A percentile compares a stretch with the other conserved stretches of the same genome.
Conservation (phyloP, 345 rosid species). For the Lepidium didymum region DNA sequence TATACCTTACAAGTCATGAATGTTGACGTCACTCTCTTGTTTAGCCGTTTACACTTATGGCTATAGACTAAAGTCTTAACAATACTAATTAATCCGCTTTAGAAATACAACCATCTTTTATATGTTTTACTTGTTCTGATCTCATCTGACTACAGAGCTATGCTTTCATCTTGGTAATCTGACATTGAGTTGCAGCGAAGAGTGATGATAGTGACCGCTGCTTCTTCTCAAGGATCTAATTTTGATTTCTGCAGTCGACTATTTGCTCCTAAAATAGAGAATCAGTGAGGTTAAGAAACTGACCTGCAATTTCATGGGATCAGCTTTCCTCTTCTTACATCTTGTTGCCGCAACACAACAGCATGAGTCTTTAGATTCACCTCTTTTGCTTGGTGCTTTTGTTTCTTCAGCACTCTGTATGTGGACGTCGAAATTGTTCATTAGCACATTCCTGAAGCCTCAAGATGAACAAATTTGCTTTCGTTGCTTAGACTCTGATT, state of each 20-base stretch:
- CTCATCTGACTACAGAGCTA: slow-evolving; percentile 31
- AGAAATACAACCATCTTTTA: too few relatives aligned
- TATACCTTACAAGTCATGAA: too few relatives aligned
- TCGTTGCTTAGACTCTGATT: slow-evolving; percentile 44
- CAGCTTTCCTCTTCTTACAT: neutral
- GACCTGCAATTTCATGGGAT: neutral
- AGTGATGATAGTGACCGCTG: slow-evolving; percentile 48
- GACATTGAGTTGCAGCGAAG: slow-evolving; percentile 40
- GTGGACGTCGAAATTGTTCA: slow-evolving; percentile 69
- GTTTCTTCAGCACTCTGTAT: slow-evolving; percentile 51
- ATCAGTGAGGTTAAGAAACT: neutral
- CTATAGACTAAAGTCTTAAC: too few relatives aligned
- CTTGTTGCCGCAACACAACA: neutral
- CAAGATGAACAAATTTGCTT: slow-evolving; percentile 54
- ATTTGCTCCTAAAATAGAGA: slow-evolving; percentile 50
- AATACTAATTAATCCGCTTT: too few relatives aligned
- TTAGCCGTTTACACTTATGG: too few relatives aligned
- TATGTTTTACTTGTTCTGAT: neutral
- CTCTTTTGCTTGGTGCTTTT: neutral
- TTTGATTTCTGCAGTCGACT: slow-evolving; percentile 50
- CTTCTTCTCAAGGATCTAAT: slow-evolving; percentile 40
- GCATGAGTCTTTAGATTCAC: neutral
- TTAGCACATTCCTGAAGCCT: slow-evolving; percentile 61
- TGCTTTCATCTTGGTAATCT: slow-evolving; percentile 48
- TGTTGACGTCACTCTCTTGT: too few relatives aligned